Base-by-base conservation (phyloP, 176 grass and related monocot species). In the Cenchrus purpureus region DNA sequence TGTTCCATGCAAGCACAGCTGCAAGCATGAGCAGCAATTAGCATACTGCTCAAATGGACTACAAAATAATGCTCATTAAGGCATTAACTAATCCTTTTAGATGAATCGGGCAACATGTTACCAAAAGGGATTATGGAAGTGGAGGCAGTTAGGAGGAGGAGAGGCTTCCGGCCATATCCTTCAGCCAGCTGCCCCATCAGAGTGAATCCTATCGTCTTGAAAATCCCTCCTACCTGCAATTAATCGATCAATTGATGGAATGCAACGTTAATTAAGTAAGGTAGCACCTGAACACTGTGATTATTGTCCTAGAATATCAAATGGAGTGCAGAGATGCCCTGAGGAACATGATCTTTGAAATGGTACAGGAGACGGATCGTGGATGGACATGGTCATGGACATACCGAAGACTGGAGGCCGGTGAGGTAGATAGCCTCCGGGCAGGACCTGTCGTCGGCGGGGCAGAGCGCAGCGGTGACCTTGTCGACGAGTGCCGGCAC, bases 371-470 rank as follows among this genome's bases (percentile, higher is more conserved):
- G 45, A 4, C 12, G 9, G 2, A 55, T 11, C 14, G 9, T 73
- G 25, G 22, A 25, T 25, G 22, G 22, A 25, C 22, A 25, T 25
- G 22, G 22, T 25, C n/a, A 29, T 8, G 0, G 6, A 10, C 50
- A 3, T 82, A 82, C 79, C 66, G 79, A 82, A 1, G 79, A 57
- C 79, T 97, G 92, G 60, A 95, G 60, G 25, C 95, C 95, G 82
- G 78, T 97, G 84, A 97, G 87, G 65, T 97, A 95, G 86, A 97
- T 88, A 15, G 90, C 92, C 74, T 97, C 92, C 28, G 92, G 67
- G 73, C 95, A 97, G 17, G 82, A 81, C 3, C 4, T 5, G 20
- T 53, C 29, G 17, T 14, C 48, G 45, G 75, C 78, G 1, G 92
- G 88, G 82, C 95, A 97, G 71, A 95, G 92, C 50, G 92, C 84